Evolutionary conservation across 1,284 basidiomycete genomes (phyloP).

Genomic region (Neonothopanus nambi): DNA sequence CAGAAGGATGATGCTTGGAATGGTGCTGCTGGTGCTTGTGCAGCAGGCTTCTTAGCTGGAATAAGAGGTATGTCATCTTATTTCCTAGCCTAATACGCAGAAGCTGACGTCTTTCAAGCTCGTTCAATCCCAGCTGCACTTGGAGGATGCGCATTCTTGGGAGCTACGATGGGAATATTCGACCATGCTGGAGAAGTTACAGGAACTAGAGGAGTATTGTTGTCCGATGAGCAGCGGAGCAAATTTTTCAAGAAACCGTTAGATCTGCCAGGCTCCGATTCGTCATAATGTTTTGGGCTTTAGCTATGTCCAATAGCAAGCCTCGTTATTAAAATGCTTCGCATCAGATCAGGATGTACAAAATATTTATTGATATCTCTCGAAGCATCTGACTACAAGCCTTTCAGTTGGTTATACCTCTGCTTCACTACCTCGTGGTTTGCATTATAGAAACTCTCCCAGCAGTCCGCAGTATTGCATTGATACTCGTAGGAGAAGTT

Average conservation of each 20-base stretch:
- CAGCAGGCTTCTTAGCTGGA: conserved; percentile 90
- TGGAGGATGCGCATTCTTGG: conserved; percentile 80
- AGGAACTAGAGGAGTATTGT: conserved; percentile 41
- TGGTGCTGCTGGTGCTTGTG: conserved; percentile 87
- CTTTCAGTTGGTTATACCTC: conserved; percentile 30
- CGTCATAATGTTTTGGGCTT: conserved; percentile 1
- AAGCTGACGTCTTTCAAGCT: conserved; percentile 43
- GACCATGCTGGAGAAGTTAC: conserved; percentile 76
- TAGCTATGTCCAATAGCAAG: too few relatives aligned
- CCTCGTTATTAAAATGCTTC: too few relatives aligned
- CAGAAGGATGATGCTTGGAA: conserved; percentile 84
- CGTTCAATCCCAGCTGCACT: conserved; percentile 85
- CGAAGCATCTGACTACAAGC: background rate
- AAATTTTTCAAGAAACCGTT: conserved; percentile 69
- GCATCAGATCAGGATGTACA: too few relatives aligned
- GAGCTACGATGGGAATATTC: conserved; percentile 80
- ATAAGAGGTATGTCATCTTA: conserved; percentile 59
- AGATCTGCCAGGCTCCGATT: conserved; percentile 10
- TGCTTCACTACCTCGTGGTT: conserved; percentile 43
- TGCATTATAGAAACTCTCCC: conserved; percentile 57
- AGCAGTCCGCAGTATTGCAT: conserved; percentile 47
- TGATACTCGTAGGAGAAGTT: conserved; percentile 35
- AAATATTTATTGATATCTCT: background rate
- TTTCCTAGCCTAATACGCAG: conserved; percentile 10
- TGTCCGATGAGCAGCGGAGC: conserved; percentile 61